Base-by-base conservation (phyloP, 441 rosid genomes). In the Adansonia madagascariensis region DNA sequence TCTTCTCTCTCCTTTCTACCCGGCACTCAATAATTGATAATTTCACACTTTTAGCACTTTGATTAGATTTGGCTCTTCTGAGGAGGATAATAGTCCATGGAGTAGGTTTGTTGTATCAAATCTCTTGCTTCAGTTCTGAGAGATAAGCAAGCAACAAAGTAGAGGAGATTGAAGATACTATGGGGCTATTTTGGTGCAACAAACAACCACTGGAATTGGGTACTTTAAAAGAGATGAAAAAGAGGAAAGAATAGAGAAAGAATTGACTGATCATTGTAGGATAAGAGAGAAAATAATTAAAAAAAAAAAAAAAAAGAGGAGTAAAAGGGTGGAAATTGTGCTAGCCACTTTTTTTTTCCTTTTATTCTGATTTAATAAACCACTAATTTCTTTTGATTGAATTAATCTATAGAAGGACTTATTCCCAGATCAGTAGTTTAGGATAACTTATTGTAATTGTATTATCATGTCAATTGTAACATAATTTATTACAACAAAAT, bases 331-430 rank as follows among this genome's bases (percentile, higher is more conserved):
- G 71, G 71, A 66, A 18, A 18, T 31, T 44, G n/a, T 1, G 15
- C 53, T 66, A 17, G 70, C 14, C 24, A 61, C 17, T 55, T 57
- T 14, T 20, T 62, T 1, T 12, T 15, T 11, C 22, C 15, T 17
- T 43, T 17, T 44, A 44, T 66, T 44, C 31, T 44, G n/a, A 44
- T 66, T 66, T 66, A 66, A 44, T 18, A 43, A 66, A 66, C 12
- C 14, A 18, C 46, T 52, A 66, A 18, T 66, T 66, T 18, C 53
- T 44, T 62, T 31, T 44, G 31, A 44, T 46, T 44, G 52, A 18
- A 66, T 66, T 66, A 66, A 18, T 66, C n/a, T 43, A 66, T 44
- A 8, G n/a, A 10, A 44, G 53, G 31, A 66, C 18, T 43, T 43
- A 9, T 18, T 66, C 50, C 20, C 4, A 18, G 35, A 3, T 18